Base-by-base conservation (phyloP, 2,329 filamentous ascomycete genomes). In the Neoascochyta sp. region DNA sequence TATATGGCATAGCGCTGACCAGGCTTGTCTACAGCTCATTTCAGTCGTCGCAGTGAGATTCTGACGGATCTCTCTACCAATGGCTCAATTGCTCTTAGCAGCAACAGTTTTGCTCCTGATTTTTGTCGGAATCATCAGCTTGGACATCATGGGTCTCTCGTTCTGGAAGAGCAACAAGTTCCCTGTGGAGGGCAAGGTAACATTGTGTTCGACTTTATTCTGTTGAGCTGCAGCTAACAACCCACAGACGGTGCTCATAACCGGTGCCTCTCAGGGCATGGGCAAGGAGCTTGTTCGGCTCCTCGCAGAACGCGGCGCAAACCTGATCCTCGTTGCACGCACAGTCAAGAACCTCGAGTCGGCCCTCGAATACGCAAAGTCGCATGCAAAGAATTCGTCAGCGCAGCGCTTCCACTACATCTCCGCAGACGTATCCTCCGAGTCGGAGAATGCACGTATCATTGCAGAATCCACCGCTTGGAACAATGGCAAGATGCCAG, bases 261-360 rank as follows among this genome's bases (percentile, higher is more conserved):
- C 92, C 1, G 92, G 92, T 25, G 88, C 82, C 17, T 95, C 92
- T 0, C 86, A 95, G 57, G 92, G 92, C 35, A 86, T 95, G 83
- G 92, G 92, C 37, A 79, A 81, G 47, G 78, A 79, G 29, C 77
- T 81, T 12, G 88, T 82, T 4, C 73, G 78, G 29, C 74, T 88
- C 45, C 77, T 98, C 24, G 76, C 90, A 3, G 69, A 75, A 27
- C 89, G 88, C 62, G 92, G 92, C 25, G 90, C 92, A 37, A 86
- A 88, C 62, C 62, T 98, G 32, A 78, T 94, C 41, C 80, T 96
- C 43, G 81, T 95, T 28, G 82, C 90, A 9, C 83, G 92, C 32
- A 86, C 81, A 45, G 69, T 77, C 9, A 67, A 67, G 35, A 93
- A 90, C 60, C 83, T 98, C 14, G 71, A 86, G 45, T 69, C 71